Base-by-base conservation (phyloP, 2,329 filamentous ascomycete species). In the Penicillium thymicola region DNA sequence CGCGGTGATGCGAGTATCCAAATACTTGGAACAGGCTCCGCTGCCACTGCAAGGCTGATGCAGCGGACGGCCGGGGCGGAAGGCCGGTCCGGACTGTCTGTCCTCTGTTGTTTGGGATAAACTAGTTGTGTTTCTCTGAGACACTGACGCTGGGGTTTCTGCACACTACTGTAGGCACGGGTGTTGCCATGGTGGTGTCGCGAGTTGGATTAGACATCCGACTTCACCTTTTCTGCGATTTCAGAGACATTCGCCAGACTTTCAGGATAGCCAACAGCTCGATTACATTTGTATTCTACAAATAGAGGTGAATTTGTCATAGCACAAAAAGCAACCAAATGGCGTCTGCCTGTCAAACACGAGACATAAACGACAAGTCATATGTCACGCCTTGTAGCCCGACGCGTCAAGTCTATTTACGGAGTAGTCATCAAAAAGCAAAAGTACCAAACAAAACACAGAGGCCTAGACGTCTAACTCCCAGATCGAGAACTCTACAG, bases 31-130 rank as follows among this genome's bases (percentile, higher is more conserved):
- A 40, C 42, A 40, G 14, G 32, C 13, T 41, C 18, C 41, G 51
- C 45, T 50, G 51, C 44, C 7, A 44, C 64, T 62, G 64, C 62
- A 65, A 65, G 61, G 62, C 52, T 16, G 7, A 32, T 43, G 47
- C 54, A 45, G 37, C 36, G 25, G 46, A 44, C 11, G 30, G 41
- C 55, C 41, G 50, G 34, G 34, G 55, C 48, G 51, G 61, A 40
- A 23, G 43, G 30, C 45, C 58, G 51, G 59, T 47, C 57, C 57
- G 60, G 46, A n/a, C 41, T 43, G 46, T 46, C 5, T 45, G 16
- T 44, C 8, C 28, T 36, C 5, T 0, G 34, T 40, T 30, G 18
- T 47, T 40, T 45, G 44, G 36, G 41, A 46, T 23, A n/a, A 34
- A 60, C 58, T 46, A 47, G 36, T 32, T 44, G 42, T 41, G 36